A percentile compares a stretch with the other conserved stretches of the same genome.
Evolutionary conservation across 2,329 filamentous ascomycete species (phyloP).

Genomic region (Fusarium dimerum): DNA sequence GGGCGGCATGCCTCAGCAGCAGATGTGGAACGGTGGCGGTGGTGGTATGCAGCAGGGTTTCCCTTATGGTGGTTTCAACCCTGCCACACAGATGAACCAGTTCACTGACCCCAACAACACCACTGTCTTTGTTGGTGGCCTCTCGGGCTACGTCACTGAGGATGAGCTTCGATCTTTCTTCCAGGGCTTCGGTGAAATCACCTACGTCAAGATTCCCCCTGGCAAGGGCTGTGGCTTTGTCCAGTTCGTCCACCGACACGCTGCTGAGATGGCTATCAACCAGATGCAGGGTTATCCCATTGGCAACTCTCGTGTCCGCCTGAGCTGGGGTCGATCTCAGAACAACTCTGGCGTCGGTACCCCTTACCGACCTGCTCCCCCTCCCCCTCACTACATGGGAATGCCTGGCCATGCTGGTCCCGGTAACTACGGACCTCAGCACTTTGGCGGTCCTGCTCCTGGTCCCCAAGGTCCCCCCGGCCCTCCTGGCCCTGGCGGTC

Average conservation of each 20-base stretch:
- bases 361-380: conserved; percentile 90
- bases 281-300: conserved; percentile 99
- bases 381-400: conserved; percentile 57
- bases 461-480: conserved; percentile 45
- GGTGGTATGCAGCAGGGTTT: conserved; percentile 36
- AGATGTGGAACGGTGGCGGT: conserved; percentile 38
- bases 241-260: conserved; percentile 97
- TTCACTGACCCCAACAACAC: conserved; percentile 99
- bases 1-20: conserved; percentile 47
- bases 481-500: conserved; percentile 39
- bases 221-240: conserved; percentile 99
- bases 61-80: conserved; percentile 49
- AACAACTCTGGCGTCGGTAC: conserved; percentile 99
- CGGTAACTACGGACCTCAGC: conserved; percentile 47
- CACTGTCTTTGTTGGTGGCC: conserved; percentile 94
- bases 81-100: conserved; percentile 80
- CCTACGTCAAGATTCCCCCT: conserved; percentile 99
- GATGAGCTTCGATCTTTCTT: conserved; percentile 99
- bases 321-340: conserved; percentile 97
- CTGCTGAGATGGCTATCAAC: conserved; percentile 99
- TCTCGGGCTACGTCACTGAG: conserved; percentile 97
- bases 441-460: conserved; percentile 47
- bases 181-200: conserved; percentile 99
- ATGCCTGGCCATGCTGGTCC: conserved; percentile 47
- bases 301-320: conserved; percentile 94